A percentile compares a stretch with the other conserved stretches of the same genome.
These are phyloP conservation scores for Lentinula detonsa DNA, from an alignment of 768 basidiomycete species.

Conservation along the genomic window DNA sequence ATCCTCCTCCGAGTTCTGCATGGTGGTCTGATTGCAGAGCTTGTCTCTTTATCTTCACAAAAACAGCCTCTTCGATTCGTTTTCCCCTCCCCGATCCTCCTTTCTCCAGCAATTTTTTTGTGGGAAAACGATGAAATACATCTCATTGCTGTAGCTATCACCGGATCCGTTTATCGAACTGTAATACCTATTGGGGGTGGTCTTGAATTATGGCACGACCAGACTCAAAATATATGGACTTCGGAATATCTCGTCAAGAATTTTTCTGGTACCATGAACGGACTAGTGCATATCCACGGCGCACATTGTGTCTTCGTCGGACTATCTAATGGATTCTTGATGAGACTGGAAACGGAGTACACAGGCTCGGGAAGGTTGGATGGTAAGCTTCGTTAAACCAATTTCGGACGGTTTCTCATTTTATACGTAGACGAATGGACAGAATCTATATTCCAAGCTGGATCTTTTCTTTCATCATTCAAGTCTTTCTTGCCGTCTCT, in stretches of 20 bases:
- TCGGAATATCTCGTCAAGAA: constrained; percentile 64
- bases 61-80: constrained; percentile 68
- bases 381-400: constrained; percentile 36
- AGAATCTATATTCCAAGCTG: constrained; percentile 51
- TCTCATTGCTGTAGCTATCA: constrained; percentile 59
- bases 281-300: constrained; percentile 62
- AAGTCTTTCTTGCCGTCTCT: constrained; percentile 57
- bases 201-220: constrained; percentile 52
- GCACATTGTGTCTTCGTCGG: constrained; percentile 60
- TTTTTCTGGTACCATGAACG: constrained; percentile 33
- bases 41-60: constrained; percentile 64
- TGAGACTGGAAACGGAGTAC: constrained; percentile 64
- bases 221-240: constrained; percentile 49
- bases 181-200: constrained; percentile 54
- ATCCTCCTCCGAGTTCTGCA: constrained; percentile 73
- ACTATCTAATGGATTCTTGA: constrained; percentile 53
- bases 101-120: constrained; percentile 59
- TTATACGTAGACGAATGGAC: constrained; percentile 56
- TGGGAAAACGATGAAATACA: constrained; percentile 53
- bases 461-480: constrained; percentile 61
- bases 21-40: constrained; percentile 66
- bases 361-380: constrained; percentile 47
- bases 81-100: constrained; percentile 64
- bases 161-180: constrained; percentile 70
- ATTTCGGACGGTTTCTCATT: background rate